Evolutionary conservation across 768 basidiomycete species (phyloP), one percentile per base, ranked within the genome.

Genomic region (Pulveroboletus sp.): DNA sequence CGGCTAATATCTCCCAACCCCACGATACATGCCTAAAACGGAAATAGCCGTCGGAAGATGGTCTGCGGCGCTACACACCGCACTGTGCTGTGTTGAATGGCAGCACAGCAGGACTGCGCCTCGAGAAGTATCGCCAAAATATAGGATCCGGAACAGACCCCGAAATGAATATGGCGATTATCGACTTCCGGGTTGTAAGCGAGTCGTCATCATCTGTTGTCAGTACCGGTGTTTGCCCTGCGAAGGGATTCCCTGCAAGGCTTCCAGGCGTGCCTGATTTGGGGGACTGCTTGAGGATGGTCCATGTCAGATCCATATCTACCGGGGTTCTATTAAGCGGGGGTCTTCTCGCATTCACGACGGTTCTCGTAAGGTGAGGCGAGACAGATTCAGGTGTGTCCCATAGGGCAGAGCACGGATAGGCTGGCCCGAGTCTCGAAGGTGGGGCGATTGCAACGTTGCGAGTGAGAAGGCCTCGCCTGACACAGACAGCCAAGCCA

Each of bases 41-140:
- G 62, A 50, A 54, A 41, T 6, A 6, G 15, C 35, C 12, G 27
- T 27, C 38, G 27, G 30, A 27, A 40, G 42, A 15, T 26, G 36
- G 30, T 3, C 17, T 28, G 49, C 46, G 45, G 46, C 58, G 46
- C 40, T 31, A 38, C 27, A 27, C 56, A 60, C 51, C 45, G 61
- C 54, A 49, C 28, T 12, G 14, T 51, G 50, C 56, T 49, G 48
- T 47, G 45, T 18, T 30, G 24, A 15, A 32, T 2, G 32, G 45
- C 9, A 14, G 47, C 53, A 61, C 54, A 61, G 54, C 45, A 57
- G 28, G 26, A 45, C 59, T 45, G 59, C 32, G 50, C 47, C 50
- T 47, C 36, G 28, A n/a, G 33, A 32, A 27, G 38, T 41, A 40
- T 55, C 59, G 57, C 57, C 49, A 43, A 28, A 45, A 42, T 39